Conservation (phyloP, 768 basidiomycete genomes). For the Boletus coccyginus region DNA sequence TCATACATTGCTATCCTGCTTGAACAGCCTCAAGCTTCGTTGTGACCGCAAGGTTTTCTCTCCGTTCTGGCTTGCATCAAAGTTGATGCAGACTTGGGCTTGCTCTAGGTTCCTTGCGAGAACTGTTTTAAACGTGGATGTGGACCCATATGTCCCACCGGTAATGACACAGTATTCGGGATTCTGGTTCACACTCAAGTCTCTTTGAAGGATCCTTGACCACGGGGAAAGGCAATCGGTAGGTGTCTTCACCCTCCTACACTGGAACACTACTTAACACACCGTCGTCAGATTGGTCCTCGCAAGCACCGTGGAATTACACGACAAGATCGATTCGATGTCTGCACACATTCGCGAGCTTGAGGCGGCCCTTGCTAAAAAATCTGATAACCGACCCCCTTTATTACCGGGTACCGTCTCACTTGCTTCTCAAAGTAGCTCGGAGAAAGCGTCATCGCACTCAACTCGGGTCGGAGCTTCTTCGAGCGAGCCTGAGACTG, state of each 20-base stretch:
- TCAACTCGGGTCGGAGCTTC: conserved; percentile 4
- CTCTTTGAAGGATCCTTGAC: conserved; percentile 45
- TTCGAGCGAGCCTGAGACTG: conserved; percentile 35
- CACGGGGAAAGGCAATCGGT: conserved; percentile 61
- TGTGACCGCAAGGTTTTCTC: conserved; percentile 57
- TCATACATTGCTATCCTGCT: background rate
- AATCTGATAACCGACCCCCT: conserved; percentile 51
- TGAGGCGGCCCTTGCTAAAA: conserved; percentile 53
- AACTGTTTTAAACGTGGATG: conserved; percentile 76
- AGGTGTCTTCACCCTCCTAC: conserved; percentile 1
- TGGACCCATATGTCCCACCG: conserved; percentile 74
- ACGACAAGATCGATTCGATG: conserved; percentile 58
- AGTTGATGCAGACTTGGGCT: conserved; percentile 13
- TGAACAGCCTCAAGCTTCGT: conserved; percentile 53
- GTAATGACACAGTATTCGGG: conserved; percentile 33
- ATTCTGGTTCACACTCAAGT: conserved; percentile 1
- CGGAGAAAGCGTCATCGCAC: conserved; percentile 21
- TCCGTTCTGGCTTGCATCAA: background rate
- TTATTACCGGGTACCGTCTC: conserved; percentile 33
- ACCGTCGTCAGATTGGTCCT: conserved; percentile 46
- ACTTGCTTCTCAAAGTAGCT: conserved; percentile 26
- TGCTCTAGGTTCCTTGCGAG: conserved; percentile 66
- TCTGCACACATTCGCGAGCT: conserved; percentile 56
- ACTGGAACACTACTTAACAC: background rate
- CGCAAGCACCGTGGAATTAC: conserved; percentile 68